phyloP scores from a whole-genome alignment of 306 rosid species.

The Gillenia trifoliata region DNA sequence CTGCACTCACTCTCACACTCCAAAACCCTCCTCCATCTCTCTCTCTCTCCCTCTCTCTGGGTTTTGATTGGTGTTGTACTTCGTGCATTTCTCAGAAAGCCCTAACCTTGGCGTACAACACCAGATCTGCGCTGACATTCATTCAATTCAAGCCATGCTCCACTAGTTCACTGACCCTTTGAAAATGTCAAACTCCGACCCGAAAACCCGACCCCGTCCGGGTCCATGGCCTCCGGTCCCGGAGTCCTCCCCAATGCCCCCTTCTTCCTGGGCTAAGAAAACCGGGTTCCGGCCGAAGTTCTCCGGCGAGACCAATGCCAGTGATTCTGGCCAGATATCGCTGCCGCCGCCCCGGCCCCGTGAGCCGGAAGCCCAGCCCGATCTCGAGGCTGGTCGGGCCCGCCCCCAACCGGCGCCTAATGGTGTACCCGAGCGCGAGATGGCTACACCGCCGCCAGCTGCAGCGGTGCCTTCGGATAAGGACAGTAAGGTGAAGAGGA shows the following conservation, averaged over 20 bases:
- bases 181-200: conserved; percentile 64
- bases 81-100: not conserved
- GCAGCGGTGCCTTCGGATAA: conserved; percentile 22
- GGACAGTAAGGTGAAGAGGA: conserved; percentile 47
- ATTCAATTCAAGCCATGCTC: conserved; percentile 25
- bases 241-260: conserved; percentile 52
- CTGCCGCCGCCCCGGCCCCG: conserved; percentile 38
- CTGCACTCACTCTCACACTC: conserved; percentile 20
- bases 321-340: conserved; percentile 56
- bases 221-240: conserved; percentile 85
- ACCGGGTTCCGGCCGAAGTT: conserved; percentile 90
- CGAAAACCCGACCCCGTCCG: conserved; percentile 58
- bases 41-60: not conserved
- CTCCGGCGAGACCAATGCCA: conserved; percentile 82
- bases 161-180: conserved; percentile 4
- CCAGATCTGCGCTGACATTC: conserved; percentile 44
- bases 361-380: conserved; percentile 34
- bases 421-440: conserved; percentile 36
- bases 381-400: conserved; percentile 62
- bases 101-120: not conserved
- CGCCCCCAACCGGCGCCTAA: conserved; percentile 19
- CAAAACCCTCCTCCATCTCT: not conserved
- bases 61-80: not conserved
- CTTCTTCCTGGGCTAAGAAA: conserved; percentile 90
- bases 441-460: conserved; percentile 19